Percentiles rank a stretch among this genome's conserved stretches.
These are phyloP conservation scores for Clarireedia homoeocarpa DNA, from an alignment of 2,329 filamentous ascomycete genomes.

Conservation along the genomic window DNA sequence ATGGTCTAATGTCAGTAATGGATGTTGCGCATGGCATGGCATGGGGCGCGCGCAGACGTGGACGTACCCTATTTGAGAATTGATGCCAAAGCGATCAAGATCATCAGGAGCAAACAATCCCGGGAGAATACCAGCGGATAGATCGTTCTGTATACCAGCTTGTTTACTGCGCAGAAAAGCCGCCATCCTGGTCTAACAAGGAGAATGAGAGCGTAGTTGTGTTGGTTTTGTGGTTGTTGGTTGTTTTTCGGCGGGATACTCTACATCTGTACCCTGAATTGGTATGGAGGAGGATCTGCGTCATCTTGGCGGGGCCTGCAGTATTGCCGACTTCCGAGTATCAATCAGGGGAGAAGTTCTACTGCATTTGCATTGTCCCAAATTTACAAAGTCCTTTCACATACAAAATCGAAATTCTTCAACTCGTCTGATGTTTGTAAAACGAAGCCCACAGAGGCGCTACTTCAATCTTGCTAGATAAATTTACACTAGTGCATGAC, in stretches of 20 bases:
- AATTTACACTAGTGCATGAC: too few species aligned
- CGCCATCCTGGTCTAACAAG: slow-evolving; percentile 51
- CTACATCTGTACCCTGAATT: not conserved
- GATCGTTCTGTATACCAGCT: slow-evolving; percentile 82
- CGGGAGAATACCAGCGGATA: slow-evolving; percentile 72
- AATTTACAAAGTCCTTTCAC: not conserved
- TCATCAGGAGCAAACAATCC: slow-evolving; percentile 79
- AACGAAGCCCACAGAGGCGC: too few species aligned
- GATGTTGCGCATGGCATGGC: not conserved
- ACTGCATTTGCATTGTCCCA: not conserved
- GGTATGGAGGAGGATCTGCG: not conserved
- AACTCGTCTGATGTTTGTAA: not conserved
- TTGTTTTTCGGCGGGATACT: not conserved
- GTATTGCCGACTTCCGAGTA: not conserved
- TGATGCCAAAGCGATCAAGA: slow-evolving; percentile 74
- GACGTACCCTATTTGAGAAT: slow-evolving; percentile 59
- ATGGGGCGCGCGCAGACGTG: not conserved
- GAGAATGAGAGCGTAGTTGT: not conserved
- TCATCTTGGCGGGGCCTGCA: not conserved
- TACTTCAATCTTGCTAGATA: too few species aligned
- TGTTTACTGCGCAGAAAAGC: slow-evolving; percentile 88
- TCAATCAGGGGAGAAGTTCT: not conserved
- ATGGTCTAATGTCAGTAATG: slow-evolving; percentile 12
- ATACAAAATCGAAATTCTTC: not conserved
- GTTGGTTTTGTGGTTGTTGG: slow-evolving; percentile 2